Evolutionary conservation across 768 basidiomycete species (phyloP), one percentile per base, ranked within the genome.

Genomic region (Coprinellus micaceus): DNA sequence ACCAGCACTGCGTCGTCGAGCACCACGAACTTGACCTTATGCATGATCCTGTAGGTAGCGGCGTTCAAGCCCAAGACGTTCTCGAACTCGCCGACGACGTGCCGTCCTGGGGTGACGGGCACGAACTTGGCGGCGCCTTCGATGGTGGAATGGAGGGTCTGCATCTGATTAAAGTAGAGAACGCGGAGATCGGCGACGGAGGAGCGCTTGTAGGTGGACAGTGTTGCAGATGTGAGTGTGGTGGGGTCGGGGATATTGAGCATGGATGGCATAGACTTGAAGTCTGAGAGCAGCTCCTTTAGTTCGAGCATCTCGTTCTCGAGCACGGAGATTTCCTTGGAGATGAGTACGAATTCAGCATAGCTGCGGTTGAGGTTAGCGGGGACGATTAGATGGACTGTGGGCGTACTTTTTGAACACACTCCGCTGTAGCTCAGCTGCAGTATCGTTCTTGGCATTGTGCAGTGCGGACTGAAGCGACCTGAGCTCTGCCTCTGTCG

Each of bases 251-350:
- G 90, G 56, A 98, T 88, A 61, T 95, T 92, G 17, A 99, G 79
- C 19, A 93, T 80, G 6, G 94, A 91, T 0, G 97, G 96, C 82
- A 98, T 94, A 54, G 85, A 85, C 70, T 95, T 94, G 89, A 95
- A 98, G 66, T 99, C 97, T 12, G 90, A 86, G 3, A 98, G 79
- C 5, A 89, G 82, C 54, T 95, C 93, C 69, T 97, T 98, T 68
- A 99, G 83, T 66, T 98, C 95, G 28, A 98, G 81, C 89, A 98
- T 91, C 69, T 98, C 95, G 66, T 94, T 95, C 75, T 99, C 97
- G 25, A 99, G 82, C 1, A 91, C 88, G 25, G 90, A 88, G 53
- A 99, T 96, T 72, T 98, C 97, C 67, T 98, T 98, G 3, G 97
- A 97, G 21, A 99, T 91, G 54, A 89, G 79, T 25, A 99, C 91